Base-by-base conservation (phyloP, 805 yeast genomes). In the Martiniozyma abietophila region DNA sequence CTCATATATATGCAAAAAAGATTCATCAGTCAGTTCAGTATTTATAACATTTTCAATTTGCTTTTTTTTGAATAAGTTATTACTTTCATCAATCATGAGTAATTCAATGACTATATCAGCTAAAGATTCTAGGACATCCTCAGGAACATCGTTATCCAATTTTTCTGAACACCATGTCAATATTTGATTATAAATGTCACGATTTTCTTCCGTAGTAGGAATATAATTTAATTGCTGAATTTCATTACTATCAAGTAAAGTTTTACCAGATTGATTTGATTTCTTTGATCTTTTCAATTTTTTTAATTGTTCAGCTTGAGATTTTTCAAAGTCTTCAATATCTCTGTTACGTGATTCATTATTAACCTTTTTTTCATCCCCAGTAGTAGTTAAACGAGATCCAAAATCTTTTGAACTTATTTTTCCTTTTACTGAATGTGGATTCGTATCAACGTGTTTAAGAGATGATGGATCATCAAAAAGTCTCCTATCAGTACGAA, bases 131-230 rank as follows among this genome's bases (percentile, higher is more conserved):
- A 85, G 65, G 2, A 76, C 71, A 27, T 75, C 82, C 36, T 80
- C 85, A 7, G 88, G 73, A n/a, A 82, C 71, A 51, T 86, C 96
- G 31, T 64, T 65, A 9, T 78, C 80, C 25, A 81, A 56, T 12
- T 64, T 60, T 3, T 59, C 52, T 5, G 69, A 64, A 4, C 81
- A 71, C 74, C 82, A 74, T 0, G 69, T 53, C 40, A 80, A 56
- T n/a, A 85, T 62, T 27, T 62, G 51, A 27, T 74, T 79, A 51
- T 76, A 80, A 0, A 62, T 53, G 20, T 59, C 62, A 2, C 64
- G 53, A 11, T 74, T 76, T 14, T 65, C 67, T 9, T 64, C 67
- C 4, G 71, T 67, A 6, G 71, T 65, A 1, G 95, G 95, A 23
- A 65, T 61, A 51, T 86, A 86, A 6, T 64, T 59, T 22, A 79